Percentiles rank a stretch among this genome's conserved stretches.
Evolutionary conservation across 805 yeast genomes (phyloP).

Genomic region (Sugiyamaella qingdaonensis): DNA sequence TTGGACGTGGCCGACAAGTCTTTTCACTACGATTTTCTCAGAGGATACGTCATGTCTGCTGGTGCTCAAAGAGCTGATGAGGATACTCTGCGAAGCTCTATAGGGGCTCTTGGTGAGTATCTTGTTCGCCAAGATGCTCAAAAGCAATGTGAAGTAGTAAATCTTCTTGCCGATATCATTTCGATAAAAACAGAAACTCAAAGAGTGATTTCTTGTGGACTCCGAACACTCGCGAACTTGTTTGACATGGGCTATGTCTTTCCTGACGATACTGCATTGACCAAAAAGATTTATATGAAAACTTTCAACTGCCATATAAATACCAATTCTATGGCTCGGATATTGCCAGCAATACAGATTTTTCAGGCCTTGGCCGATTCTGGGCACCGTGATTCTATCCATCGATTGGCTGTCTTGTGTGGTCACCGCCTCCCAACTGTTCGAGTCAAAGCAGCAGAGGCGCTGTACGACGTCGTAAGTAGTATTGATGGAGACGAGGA

Average conservation of each 20-base stretch:
- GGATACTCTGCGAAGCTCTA: constrained; percentile 13
- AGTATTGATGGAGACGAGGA: background rate
- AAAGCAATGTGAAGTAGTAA: constrained; percentile 5
- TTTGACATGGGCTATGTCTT: constrained; percentile 16
- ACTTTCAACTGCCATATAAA: constrained; percentile 55
- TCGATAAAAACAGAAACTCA: constrained; percentile 4
- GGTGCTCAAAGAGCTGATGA: constrained; percentile 20
- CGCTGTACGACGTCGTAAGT: constrained; percentile 35
- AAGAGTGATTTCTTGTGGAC: constrained; percentile 5
- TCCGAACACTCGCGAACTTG: constrained; percentile 12
- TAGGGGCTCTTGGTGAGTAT: constrained; percentile 10
- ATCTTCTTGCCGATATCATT: constrained; percentile 4
- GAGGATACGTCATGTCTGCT: constrained; percentile 33
- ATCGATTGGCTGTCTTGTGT: constrained; percentile 27
- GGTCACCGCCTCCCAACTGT: constrained; percentile 34
- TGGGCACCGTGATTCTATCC: constrained; percentile 4
- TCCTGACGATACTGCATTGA: constrained; percentile 35
- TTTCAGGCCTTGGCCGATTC: constrained; percentile 39
- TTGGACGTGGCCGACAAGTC: background rate
- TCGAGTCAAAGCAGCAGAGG: constrained; percentile 40
- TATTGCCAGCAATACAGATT: constrained; percentile 40
- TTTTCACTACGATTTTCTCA: constrained; percentile 10
- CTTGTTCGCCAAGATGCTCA: background rate
- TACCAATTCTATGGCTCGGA: constrained; percentile 38
- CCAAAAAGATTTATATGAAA: constrained; percentile 33